Percentiles rank a stretch among this genome's conserved stretches.
Conservation (phyloP, 371 early-diverging fungal species). For the Mortierella sp. region DNA sequence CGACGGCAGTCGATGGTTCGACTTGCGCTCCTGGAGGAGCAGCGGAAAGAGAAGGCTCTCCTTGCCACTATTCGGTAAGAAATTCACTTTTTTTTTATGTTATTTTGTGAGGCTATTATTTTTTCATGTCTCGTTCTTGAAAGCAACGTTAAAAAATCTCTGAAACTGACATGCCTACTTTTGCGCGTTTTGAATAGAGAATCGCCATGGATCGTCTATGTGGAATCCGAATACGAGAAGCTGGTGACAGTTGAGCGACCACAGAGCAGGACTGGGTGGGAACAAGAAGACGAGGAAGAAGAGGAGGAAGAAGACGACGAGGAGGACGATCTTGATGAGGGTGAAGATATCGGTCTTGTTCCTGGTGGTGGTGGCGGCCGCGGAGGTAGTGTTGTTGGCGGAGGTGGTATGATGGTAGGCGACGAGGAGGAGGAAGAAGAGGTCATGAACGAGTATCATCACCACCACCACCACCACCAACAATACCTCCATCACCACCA, state of each 20-base stretch:
- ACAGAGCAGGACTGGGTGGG: constrained; percentile 52
- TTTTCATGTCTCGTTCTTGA: neutral
- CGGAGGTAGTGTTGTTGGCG: neutral
- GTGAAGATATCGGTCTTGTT: neutral
- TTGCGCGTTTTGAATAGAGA: constrained; percentile 20
- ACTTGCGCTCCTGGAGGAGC: constrained; percentile 46
- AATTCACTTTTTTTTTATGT: neutral
- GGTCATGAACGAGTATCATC: constrained; percentile 34
- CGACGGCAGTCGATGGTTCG: constrained; percentile 34
- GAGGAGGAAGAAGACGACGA: constrained; percentile 37
- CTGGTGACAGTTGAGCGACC: constrained; percentile 51
- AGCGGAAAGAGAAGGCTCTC: constrained; percentile 51
- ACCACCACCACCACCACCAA: neutral
- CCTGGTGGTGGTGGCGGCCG: no score
- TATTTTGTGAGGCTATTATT: neutral
- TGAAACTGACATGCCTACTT: neutral
- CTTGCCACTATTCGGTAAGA: constrained; percentile 54
- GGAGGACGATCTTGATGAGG: constrained; percentile 15
- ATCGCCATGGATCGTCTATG: constrained; percentile 55
- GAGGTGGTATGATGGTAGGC: neutral
- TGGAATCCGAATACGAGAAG: constrained; percentile 54
- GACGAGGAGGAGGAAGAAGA: constrained; percentile 49
- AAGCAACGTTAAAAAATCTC: neutral
- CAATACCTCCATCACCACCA: constrained; percentile 12
- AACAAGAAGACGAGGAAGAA: constrained; percentile 46